A percentile compares a stretch with the other conserved stretches of the same genome.
Conservation (phyloP, 192 early-diverging fungal species). For the Gigaspora rosea region DNA sequence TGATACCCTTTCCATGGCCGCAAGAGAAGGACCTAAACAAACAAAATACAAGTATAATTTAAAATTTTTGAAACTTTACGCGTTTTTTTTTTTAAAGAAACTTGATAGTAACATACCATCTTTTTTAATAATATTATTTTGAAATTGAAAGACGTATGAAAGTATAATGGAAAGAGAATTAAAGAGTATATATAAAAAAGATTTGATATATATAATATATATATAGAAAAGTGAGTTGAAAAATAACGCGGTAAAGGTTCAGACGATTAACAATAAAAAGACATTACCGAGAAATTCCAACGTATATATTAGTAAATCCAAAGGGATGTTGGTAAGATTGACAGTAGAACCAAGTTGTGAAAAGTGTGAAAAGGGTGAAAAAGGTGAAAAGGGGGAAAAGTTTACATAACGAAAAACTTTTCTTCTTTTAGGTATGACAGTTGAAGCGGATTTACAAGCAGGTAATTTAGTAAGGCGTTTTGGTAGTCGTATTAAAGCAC, state of each 20-base stretch:
- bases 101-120: background rate
- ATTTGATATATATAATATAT: background rate
- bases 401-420: background rate
- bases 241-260: background rate
- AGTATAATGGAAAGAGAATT: no score
- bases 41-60: background rate
- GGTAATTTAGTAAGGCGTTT: constrained; percentile 19
- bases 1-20: constrained; percentile 24
- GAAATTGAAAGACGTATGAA: no score
- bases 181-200: background rate
- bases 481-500: background rate
- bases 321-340: constrained; percentile 4
- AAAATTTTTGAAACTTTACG: background rate
- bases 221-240: background rate
- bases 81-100: background rate
- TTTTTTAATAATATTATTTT: background rate
- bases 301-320: constrained; percentile 26
- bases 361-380: no score
- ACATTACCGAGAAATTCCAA: constrained; percentile 28
- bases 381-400: background rate
- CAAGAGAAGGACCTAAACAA: constrained; percentile 20
- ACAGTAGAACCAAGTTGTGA: background rate
- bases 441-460: background rate
- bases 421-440: constrained; percentile 1
- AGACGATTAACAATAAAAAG: background rate